These are phyloP conservation scores for Nepenthes alata DNA, from an alignment of 179 eudicot species.

Conservation along the genomic window DNA sequence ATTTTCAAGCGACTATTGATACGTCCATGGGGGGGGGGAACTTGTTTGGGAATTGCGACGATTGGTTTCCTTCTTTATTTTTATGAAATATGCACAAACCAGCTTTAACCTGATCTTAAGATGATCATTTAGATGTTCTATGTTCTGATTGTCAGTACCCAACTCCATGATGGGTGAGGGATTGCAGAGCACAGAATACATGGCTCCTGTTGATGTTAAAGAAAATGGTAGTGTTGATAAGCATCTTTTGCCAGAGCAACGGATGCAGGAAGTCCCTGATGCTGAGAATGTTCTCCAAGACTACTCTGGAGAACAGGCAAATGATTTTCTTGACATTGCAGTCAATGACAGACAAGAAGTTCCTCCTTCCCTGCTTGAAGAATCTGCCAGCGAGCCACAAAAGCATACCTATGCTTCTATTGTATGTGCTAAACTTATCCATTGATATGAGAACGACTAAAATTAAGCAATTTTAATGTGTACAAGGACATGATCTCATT, in stretches of 20 bases:
- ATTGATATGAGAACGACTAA: too few relatives aligned
- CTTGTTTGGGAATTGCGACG: too few relatives aligned
- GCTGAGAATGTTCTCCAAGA: constrained; percentile 45
- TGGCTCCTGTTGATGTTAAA: constrained; percentile 33
- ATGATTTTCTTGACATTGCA: constrained; percentile 48
- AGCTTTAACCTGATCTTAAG: too few relatives aligned
- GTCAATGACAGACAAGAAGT: constrained; percentile 33
- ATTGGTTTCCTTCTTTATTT: too few relatives aligned
- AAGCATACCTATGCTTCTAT: constrained; percentile 96
- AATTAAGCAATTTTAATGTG: too few relatives aligned
- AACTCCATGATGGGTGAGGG: constrained; percentile 55
- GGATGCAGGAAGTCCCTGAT: constrained; percentile 41
- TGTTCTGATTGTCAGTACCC: constrained; percentile 29
- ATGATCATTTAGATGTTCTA: background rate
- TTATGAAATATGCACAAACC: too few relatives aligned
- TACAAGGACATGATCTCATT: too few relatives aligned
- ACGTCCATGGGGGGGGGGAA: too few relatives aligned
- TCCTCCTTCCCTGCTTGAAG: constrained; percentile 39
- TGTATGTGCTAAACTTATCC: constrained; percentile 33
- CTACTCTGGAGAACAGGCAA: constrained; percentile 34
- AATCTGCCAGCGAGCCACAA: constrained; percentile 63
- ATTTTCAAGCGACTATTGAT: too few relatives aligned
- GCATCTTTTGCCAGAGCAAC: constrained; percentile 45
- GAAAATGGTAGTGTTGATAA: constrained; percentile 47
- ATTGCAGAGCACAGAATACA: constrained; percentile 45